Evolutionary conservation across 495 filamentous ascomycete genomes (phyloP).

Genomic region (Filosporella fistucella): DNA sequence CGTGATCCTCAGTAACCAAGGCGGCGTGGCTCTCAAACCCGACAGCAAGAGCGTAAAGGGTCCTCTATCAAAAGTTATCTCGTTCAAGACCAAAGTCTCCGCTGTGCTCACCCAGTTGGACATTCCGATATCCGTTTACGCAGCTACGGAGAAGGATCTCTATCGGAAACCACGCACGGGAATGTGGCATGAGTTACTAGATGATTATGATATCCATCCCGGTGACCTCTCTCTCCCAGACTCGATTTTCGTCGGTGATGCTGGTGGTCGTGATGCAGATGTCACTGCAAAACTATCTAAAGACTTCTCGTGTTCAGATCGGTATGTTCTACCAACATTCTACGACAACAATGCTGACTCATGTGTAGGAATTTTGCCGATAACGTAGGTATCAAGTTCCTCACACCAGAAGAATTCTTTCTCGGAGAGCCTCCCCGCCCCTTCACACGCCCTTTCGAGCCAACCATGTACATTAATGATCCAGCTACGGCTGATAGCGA

Average conservation of each 20-base stretch:
- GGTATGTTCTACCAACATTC: slow-evolving; percentile 36
- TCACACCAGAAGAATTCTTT: slow-evolving; percentile 91
- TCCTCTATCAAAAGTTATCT: slow-evolving; percentile 59
- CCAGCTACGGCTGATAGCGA: slow-evolving; percentile 18
- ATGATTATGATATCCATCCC: slow-evolving; percentile 63
- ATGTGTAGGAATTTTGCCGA: slow-evolving; percentile 63
- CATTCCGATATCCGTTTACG: slow-evolving; percentile 77
- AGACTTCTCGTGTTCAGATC: slow-evolving; percentile 73
- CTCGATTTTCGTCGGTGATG: slow-evolving; percentile 90
- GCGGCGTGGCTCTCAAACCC: slow-evolving; percentile 66
- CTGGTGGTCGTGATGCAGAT: slow-evolving; percentile 47
- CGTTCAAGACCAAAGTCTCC: slow-evolving; percentile 74
- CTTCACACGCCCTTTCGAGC: slow-evolving; percentile 66
- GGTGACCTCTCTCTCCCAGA: slow-evolving; percentile 57
- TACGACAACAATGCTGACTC: slow-evolving; percentile 6
- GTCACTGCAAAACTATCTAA: slow-evolving; percentile 25
- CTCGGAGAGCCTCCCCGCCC: slow-evolving; percentile 56
- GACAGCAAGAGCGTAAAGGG: slow-evolving; percentile 69
- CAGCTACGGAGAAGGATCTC: slow-evolving; percentile 72
- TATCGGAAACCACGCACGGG: slow-evolving; percentile 84
- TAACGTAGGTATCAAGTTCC: slow-evolving; percentile 75
- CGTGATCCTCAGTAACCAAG: slow-evolving; percentile 85
- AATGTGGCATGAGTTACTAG: slow-evolving; percentile 84
- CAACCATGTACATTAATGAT: slow-evolving; percentile 35
- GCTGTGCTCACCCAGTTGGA: slow-evolving; percentile 67